Base-by-base conservation (phyloP, 2,329 filamentous ascomycete species). In the Chlorencoelia australis region DNA sequence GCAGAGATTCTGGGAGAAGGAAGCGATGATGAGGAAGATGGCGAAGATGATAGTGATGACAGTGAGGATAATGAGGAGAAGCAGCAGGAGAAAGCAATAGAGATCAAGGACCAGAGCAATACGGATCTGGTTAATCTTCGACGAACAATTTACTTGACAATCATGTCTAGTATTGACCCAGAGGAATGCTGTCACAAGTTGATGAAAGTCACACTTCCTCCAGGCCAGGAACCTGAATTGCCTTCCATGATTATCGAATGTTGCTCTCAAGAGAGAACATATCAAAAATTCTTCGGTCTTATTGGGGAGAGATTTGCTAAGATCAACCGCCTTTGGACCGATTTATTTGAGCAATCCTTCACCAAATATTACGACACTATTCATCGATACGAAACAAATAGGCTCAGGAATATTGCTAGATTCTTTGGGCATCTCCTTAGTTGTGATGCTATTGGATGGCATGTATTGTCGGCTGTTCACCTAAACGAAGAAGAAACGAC, bases 31-130 rank as follows among this genome's bases (percentile, higher is more conserved):
- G 83, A 87, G 16, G 79, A 80, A 3, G 75, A 73, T 13, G n/a
- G n/a, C n/a, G 81, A 71, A 7, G 73, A 73, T 3, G 67, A 70
- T 10, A 72, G 66, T 28, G 67, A 81, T n/a, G 81, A 77, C 40
- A 73, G 70, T n/a, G 75, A 75, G 0, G 77, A 74, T 10, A 69
- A 80, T 35, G 82, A 83, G 37, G 82, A 88, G 40, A 79, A 83
- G 27, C 71, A 81, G 44, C 79, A 91, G 56, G 78, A 85, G 45
- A 82, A 82, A 55, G 82, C 82, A 14, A 71, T 96, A 60, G 91
- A 98, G 59, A 94, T 98, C 66, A 94, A 96, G 62, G 91, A 98
- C 54, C 87, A 94, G 64, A 93, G 82, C 45, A 98, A 98, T 54
- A 88, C 88, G 0, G 88, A 98, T 58, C 71, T 98, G 10, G 86